Conservation (phyloP, 345 rosid genomes). For the Jatropha curcas region DNA sequence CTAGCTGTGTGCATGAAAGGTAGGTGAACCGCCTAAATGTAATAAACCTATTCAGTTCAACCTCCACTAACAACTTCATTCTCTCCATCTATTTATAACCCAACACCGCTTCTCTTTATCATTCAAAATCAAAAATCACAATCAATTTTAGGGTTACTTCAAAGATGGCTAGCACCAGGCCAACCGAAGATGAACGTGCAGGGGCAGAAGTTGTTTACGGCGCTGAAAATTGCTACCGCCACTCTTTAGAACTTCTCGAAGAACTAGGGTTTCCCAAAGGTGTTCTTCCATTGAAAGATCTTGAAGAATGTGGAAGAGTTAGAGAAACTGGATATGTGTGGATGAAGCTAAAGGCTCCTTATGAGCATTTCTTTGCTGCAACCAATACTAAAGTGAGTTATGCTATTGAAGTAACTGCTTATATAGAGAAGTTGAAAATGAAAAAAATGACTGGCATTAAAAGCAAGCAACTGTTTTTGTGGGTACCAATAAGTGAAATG, state of each 20-base stretch:
- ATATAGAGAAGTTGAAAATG: slow-evolving; percentile 78
- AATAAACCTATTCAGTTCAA: slow-evolving; percentile 15
- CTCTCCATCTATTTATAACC: slow-evolving; percentile 1
- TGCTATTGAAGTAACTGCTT: slow-evolving; percentile 69
- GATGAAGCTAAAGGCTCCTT: slow-evolving; percentile 80
- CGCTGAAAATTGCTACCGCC: slow-evolving; percentile 57
- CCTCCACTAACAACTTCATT: slow-evolving; percentile 6
- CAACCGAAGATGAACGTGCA: slow-evolving; percentile 41
- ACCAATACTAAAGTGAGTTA: slow-evolving; percentile 69
- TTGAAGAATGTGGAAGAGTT: slow-evolving; percentile 85
- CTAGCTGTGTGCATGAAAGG: no score
- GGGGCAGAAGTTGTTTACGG: slow-evolving; percentile 83
- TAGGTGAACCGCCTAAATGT: slow-evolving; percentile 14
- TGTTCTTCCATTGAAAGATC: slow-evolving; percentile 76
- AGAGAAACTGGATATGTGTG: slow-evolving; percentile 82
- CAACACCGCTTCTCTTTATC: neutral
- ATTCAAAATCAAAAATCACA: neutral
- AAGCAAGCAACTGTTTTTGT: slow-evolving; percentile 79
- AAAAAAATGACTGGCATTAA: slow-evolving; percentile 90
- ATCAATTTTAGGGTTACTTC: neutral
- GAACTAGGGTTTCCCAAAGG: slow-evolving; percentile 93
- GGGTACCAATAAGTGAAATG: slow-evolving; percentile 93
- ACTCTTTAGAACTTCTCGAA: slow-evolving; percentile 67
- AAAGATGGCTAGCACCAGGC: slow-evolving; percentile 38
- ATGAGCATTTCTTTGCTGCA: slow-evolving; percentile 68